These are phyloP conservation scores for Brassica balearica DNA, from an alignment of 441 rosid species.

Conservation along the genomic window DNA sequence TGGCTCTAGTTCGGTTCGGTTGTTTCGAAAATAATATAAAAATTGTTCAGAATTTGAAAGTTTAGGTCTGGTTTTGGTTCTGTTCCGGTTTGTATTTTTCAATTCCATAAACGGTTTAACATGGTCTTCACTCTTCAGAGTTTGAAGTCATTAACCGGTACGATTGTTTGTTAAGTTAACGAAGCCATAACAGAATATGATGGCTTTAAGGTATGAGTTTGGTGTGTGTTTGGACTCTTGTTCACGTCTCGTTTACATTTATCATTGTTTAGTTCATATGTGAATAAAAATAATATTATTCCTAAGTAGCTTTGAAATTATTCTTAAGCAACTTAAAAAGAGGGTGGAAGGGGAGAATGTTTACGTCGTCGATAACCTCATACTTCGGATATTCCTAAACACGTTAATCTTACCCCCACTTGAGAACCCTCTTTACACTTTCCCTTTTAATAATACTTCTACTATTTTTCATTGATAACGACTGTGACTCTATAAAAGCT, in stretches of 20 bases:
- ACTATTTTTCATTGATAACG: conserved; percentile 9
- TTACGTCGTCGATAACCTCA: conserved; percentile 44
- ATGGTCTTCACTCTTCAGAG: neutral
- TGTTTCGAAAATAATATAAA: no score
- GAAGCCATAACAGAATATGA: conserved; percentile 38
- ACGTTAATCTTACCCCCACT: conserved; percentile 28
- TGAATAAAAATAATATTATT: neutral
- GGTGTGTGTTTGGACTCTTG: conserved; percentile 37
- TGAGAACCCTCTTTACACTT: conserved; percentile 28
- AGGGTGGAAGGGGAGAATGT: conserved; percentile 28
- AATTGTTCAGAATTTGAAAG: no score
- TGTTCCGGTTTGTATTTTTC: no score
- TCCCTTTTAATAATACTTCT: conserved; percentile 1
- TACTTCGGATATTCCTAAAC: conserved; percentile 31
- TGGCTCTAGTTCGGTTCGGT: no score
- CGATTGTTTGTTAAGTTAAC: conserved; percentile 15
- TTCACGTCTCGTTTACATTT: conserved; percentile 34
- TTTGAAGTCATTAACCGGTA: neutral
- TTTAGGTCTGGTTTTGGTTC: no score
- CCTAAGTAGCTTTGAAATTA: conserved; percentile 29
- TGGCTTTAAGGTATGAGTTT: conserved; percentile 44
- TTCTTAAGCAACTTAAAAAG: conserved; percentile 42
- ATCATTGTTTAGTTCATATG: neutral
- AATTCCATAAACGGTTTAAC: neutral
- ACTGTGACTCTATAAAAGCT: neutral